Conservation (phyloP, 2,329 filamentous ascomycete species). For the Colletotrichum salicis region DNA sequence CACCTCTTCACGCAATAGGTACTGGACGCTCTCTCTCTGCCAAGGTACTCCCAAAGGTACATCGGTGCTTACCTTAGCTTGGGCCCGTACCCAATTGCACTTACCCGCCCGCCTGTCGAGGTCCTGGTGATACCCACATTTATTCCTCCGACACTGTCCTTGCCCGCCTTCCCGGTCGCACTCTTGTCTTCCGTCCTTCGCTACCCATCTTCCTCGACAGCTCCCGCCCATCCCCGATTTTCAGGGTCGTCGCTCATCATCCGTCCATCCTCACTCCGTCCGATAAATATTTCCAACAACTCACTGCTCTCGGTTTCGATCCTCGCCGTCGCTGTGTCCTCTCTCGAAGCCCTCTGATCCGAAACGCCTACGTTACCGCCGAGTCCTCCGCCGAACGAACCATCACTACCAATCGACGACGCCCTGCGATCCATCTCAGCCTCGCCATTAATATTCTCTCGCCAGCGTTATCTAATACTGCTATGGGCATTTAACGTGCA, state of each 20-base stretch:
- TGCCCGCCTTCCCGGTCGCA: constrained; percentile 33
- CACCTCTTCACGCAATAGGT: background rate
- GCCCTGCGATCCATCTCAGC: background rate
- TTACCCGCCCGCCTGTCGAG: constrained; percentile 33
- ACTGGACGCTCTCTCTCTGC: background rate
- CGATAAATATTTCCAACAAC: constrained; percentile 2
- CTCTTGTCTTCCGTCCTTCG: constrained; percentile 34
- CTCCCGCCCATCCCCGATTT: constrained; percentile 28
- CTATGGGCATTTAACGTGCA: constrained; percentile 35
- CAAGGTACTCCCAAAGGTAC: background rate
- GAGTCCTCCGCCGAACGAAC: constrained; percentile 19
- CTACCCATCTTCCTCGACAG: constrained; percentile 34
- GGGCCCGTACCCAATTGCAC: constrained; percentile 19
- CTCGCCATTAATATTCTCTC: background rate
- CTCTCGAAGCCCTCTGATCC: background rate
- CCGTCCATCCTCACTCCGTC: constrained; percentile 22
- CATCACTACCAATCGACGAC: constrained; percentile 1
- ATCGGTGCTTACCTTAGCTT: constrained; percentile 27
- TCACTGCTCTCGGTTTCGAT: background rate
- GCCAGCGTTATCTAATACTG: background rate
- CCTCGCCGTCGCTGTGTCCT: background rate
- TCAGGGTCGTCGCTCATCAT: constrained; percentile 17
- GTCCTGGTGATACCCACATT: constrained; percentile 34
- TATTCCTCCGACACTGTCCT: constrained; percentile 36
- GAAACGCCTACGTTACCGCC: constrained; percentile 19